Evolutionary conservation across 1,139 yeast species (phyloP), one percentile per base, ranked within the genome.

Genomic region (Candida smagusa): DNA sequence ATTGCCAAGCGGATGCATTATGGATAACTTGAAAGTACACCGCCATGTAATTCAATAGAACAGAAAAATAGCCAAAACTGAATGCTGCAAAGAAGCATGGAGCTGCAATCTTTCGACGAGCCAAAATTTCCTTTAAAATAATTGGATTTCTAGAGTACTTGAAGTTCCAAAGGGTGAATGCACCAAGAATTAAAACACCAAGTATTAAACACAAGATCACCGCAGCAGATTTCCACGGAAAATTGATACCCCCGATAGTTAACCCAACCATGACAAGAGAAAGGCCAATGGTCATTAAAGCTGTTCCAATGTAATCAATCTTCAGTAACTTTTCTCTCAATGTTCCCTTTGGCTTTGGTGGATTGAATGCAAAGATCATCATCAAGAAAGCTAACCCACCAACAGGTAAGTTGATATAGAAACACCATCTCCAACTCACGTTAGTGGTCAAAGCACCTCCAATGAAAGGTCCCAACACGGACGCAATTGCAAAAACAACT

Each of bases 171-270:
- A 68, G 48, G 19, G 59, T 37, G 43, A 79, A 79, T 1, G 47
- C 49, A 9, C 69, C 50, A 0, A 65, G 28, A 4, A 72, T 30
- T 0, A 72, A 36, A 0, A 78, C 79, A n/a, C 87, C 84, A 26
- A 81, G 46, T 6, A 72, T 65, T 46, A 83, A 76, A 50, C 76
- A 68, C 24, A 63, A 52, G 16, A 82, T 77, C 0, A 78, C 79
- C 2, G 79, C 68, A 3, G 77, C 79, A 2, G 84, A 77, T 13
- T 63, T 58, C 83, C 83, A 77, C 0, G 65, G 53, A 41, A 56
- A 65, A 19, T 63, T 55, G 11, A 56, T 54, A 9, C 77, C 75
- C 13, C 83, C 84, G 44, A 76, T 72, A 1, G 80, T 70, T 37
- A 79, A 51, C 1, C 70, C 83, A 33, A 79, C 52, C 31, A 78